Evolutionary conservation across 345 rosid species (phyloP).

Genomic region (Atalantia buxifolia): DNA sequence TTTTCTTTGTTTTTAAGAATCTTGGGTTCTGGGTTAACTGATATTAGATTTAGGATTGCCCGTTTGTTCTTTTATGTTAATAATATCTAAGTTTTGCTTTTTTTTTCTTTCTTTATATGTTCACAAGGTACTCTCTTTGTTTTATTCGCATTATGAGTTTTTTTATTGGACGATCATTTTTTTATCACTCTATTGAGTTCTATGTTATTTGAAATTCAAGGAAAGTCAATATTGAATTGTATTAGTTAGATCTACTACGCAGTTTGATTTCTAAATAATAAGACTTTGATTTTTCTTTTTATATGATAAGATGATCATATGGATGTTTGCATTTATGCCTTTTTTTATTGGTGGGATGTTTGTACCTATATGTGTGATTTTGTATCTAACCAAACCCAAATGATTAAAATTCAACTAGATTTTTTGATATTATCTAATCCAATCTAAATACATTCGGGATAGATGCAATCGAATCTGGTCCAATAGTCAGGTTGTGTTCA

Average conservation of each 20-base stretch:
- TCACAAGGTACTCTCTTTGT: slow-evolving; percentile 37
- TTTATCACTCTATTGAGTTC: slow-evolving; percentile 7
- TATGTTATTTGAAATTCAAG: slow-evolving; percentile 5
- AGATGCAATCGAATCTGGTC: no score
- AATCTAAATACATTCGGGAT: no score
- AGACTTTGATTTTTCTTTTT: background rate
- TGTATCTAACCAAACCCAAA: no score
- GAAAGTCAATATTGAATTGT: slow-evolving; percentile 13
- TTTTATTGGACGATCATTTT: slow-evolving; percentile 16
- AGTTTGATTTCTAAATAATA: slow-evolving; percentile 1
- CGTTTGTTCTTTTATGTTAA: slow-evolving; percentile 19
- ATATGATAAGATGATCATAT: background rate
- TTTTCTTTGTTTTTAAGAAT: slow-evolving; percentile 30
- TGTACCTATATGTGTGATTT: background rate
- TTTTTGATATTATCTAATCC: no score
- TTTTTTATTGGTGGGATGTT: slow-evolving; percentile 16
- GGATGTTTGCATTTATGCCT: background rate
- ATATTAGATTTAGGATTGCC: slow-evolving; percentile 42
- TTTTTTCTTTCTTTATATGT: background rate
- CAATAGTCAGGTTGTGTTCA: no score
- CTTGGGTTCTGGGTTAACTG: slow-evolving; percentile 45
- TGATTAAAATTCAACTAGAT: no score
- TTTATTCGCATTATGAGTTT: slow-evolving; percentile 36
- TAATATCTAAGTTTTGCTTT: slow-evolving; percentile 29
- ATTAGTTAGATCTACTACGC: slow-evolving; percentile 24